These are phyloP conservation scores for Neofusicoccum ribis DNA, from an alignment of 2,329 filamentous ascomycete genomes.

Conservation along the genomic window DNA sequence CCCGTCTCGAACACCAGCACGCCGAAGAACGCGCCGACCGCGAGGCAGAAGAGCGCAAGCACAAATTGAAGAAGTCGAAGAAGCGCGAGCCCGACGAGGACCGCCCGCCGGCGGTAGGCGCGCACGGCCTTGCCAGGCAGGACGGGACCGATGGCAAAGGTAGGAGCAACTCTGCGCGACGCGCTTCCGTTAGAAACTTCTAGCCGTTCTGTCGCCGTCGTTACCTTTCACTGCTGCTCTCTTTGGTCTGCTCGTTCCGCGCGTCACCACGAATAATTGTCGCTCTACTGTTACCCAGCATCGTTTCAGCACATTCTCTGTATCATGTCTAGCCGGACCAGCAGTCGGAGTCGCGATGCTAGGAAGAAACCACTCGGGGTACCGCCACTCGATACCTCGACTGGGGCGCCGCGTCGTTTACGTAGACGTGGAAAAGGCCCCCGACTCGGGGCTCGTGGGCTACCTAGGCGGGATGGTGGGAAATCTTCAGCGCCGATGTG, in stretches of 20 bases:
- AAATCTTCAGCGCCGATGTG: too few relatives aligned
- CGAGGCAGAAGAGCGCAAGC: slow-evolving; percentile 51
- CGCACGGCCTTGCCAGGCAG: slow-evolving; percentile 63
- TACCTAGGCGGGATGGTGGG: too few relatives aligned
- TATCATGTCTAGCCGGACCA: too few relatives aligned
- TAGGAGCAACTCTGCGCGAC: slow-evolving; percentile 28
- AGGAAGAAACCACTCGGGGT: too few relatives aligned
- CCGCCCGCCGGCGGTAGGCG: slow-evolving; percentile 60
- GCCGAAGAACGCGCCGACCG: slow-evolving; percentile 52
- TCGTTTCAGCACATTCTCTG: too few relatives aligned
- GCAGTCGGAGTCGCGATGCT: too few relatives aligned
- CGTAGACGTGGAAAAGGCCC: too few relatives aligned
- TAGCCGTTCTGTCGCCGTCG: background rate
- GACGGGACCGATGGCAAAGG: slow-evolving; percentile 64
- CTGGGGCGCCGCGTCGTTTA: too few relatives aligned
- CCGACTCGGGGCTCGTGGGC: too few relatives aligned
- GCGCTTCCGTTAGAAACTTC: background rate
- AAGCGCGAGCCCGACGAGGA: slow-evolving; percentile 71
- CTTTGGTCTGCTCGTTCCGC: too few relatives aligned
- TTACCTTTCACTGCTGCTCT: background rate
- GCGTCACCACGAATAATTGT: background rate
- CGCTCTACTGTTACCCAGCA: background rate
- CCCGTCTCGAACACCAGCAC: slow-evolving; percentile 55
- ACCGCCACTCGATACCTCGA: too few relatives aligned
- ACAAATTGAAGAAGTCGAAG: slow-evolving; percentile 63